Evolutionary conservation across 2,329 filamentous ascomycete genomes (phyloP).

Genomic region (Xylariaceae sp.): DNA sequence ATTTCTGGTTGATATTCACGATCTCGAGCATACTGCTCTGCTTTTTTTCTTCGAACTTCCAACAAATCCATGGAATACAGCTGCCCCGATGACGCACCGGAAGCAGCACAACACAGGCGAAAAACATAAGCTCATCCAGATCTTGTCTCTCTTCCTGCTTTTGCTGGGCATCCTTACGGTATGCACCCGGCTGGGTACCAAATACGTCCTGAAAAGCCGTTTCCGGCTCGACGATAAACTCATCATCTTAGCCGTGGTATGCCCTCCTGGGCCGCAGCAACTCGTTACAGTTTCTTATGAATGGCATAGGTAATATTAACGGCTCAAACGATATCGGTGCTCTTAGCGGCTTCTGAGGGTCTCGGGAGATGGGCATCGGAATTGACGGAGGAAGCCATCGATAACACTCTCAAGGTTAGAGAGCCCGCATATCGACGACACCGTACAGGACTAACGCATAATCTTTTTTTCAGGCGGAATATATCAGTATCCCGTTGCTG

Average conservation of each 20-base stretch:
- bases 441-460: not conserved
- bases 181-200: slow-evolving; percentile 15
- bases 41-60: not conserved
- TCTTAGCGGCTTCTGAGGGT: slow-evolving; percentile 4
- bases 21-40: not conserved
- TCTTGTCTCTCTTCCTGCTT: slow-evolving; percentile 12
- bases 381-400: slow-evolving; percentile 6
- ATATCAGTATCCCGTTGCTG: slow-evolving; percentile 17
- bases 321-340: not conserved
- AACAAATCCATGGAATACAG: not conserved
- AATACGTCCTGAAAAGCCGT: slow-evolving; percentile 14
- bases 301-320: slow-evolving; percentile 2
- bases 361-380: slow-evolving; percentile 9
- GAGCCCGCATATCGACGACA: not conserved
- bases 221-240: slow-evolving; percentile 19
- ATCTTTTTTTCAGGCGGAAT: slow-evolving; percentile 15
- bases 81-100: not conserved
- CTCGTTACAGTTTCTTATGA: not conserved
- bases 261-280: not conserved
- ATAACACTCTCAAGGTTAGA: slow-evolving; percentile 16
- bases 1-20: too few relatives aligned
- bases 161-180: not conserved
- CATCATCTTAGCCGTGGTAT: slow-evolving; percentile 20
- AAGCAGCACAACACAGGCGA: slow-evolving; percentile 11
- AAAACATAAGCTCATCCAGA: not conserved